Evolutionary conservation across 306 rosid species (phyloP), one percentile per base, ranked within the genome.

Genomic region (Casuarina equisetifolia): DNA sequence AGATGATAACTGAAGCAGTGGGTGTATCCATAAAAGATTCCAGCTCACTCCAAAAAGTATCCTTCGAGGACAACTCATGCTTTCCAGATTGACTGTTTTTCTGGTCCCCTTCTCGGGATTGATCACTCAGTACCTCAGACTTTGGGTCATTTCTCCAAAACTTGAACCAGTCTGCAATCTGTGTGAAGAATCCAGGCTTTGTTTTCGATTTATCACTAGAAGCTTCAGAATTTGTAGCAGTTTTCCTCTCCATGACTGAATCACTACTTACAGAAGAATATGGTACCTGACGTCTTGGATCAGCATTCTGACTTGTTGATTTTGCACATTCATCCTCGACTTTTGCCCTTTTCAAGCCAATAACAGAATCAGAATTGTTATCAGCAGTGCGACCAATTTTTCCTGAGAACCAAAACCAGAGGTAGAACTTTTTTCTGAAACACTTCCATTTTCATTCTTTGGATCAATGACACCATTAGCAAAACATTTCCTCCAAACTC

Each of bases 11-110:
- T 2, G 88, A 84, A 83, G 89, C 97, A 79, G 84, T 83, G 80
- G 87, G 77, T 12, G 91, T 72, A 77, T 46, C 79, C 79, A 91
- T 57, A 81, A 89, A 92, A 73, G 90, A 83, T 84, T 89, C 83
- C 84, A 92, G 48, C 61, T 82, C 88, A 78, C 70, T 78, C 99
- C 97, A 91, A 85, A 95, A 91, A 63, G 89, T 87, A 75, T 25
- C 74, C 12, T 62, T 61, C 25, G 88, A 87, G 84, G 91, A 85
- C 61, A 91, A 89, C 82, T 63, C 82, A 25, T 73, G 79, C 74
- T 81, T 84, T 74, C 44, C 78, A 43, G 82, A 70, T 53, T 57
- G 66, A 69, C 39, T 44, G 15, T 36, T 74, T 58, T 63, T 79
- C 71, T 62, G 79, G 74, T 77, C 80, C 49, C 67, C 75, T 63